A percentile compares a stretch with the other conserved stretches of the same genome.
phyloP scores from a whole-genome alignment of 257 asterid species.

The Craterostigma plantagineum region DNA sequence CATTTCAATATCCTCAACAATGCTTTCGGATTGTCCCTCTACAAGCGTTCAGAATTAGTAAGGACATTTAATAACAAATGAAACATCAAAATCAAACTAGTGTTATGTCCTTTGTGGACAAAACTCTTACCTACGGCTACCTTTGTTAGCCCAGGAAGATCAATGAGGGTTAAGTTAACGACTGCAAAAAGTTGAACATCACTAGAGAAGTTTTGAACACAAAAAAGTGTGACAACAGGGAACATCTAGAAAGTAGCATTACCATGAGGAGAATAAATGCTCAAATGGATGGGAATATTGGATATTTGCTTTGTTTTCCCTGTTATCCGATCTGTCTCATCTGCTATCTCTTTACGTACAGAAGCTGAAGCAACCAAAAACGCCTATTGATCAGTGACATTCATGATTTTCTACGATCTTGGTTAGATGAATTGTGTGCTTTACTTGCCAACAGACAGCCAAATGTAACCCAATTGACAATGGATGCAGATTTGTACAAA shows the following conservation, averaged over 20 bases:
- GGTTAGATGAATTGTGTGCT: no score
- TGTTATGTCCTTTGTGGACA: background rate
- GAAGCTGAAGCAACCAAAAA: slow-evolving; percentile 50
- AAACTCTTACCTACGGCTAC: slow-evolving; percentile 85
- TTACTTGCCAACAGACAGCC: no score
- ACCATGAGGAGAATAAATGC: no score
- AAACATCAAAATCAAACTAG: background rate
- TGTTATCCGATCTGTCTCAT: slow-evolving; percentile 92
- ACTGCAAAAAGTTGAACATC: no score
- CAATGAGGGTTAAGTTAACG: slow-evolving; percentile 73
- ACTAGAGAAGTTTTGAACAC: no score
- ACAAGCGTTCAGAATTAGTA: slow-evolving; percentile 8
- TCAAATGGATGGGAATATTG: no score
- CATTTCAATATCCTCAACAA: slow-evolving; percentile 85
- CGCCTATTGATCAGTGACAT: slow-evolving; percentile 16
- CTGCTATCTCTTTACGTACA: slow-evolving; percentile 83
- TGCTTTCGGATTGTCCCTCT: slow-evolving; percentile 89
- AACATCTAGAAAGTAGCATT: no score
- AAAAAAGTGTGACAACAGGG: no score
- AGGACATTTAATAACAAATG: slow-evolving; percentile 5
- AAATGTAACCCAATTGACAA: no score
- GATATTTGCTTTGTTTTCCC: slow-evolving; percentile 79
- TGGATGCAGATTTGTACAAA: no score
- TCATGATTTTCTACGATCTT: no score
- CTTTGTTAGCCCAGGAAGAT: no score